Conservation (phyloP, 768 basidiomycete species). For the Porphyrellus cyaneotinctus region DNA sequence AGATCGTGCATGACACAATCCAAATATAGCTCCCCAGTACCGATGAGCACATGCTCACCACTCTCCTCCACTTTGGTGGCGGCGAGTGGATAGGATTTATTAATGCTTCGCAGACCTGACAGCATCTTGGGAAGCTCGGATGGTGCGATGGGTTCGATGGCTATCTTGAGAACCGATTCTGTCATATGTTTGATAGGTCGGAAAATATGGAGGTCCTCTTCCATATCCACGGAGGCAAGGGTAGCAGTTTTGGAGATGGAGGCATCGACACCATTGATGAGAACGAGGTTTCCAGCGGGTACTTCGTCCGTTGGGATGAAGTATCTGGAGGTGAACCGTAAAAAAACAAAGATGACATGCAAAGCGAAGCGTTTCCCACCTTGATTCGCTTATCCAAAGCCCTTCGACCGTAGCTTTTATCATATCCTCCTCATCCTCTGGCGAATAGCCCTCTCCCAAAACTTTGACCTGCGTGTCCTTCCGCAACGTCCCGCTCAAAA, state of each 20-base stretch:
- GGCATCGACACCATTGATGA: slow-evolving; percentile 89
- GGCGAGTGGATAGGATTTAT: slow-evolving; percentile 94
- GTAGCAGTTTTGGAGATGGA: slow-evolving; percentile 97
- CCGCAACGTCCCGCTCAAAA: slow-evolving; percentile 85
- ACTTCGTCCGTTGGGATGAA: slow-evolving; percentile 86
- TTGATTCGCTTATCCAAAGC: slow-evolving; percentile 86
- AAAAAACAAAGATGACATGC: not conserved
- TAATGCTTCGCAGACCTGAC: slow-evolving; percentile 91
- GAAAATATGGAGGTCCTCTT: slow-evolving; percentile 93
- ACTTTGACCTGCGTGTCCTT: slow-evolving; percentile 88
- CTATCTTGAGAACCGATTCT: slow-evolving; percentile 93
- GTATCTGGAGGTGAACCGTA: slow-evolving; percentile 52
- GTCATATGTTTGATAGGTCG: slow-evolving; percentile 95
- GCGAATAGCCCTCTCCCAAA: slow-evolving; percentile 95
- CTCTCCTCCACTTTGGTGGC: slow-evolving; percentile 97
- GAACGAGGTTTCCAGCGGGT: slow-evolving; percentile 87
- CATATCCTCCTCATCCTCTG: slow-evolving; percentile 99
- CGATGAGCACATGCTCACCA: slow-evolving; percentile 95
- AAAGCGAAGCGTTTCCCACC: slow-evolving; percentile 43
- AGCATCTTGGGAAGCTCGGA: slow-evolving; percentile 99
- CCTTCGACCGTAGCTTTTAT: slow-evolving; percentile 77
- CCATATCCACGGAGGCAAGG: slow-evolving; percentile 62
- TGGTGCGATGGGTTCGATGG: slow-evolving; percentile 96
- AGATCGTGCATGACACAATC: slow-evolving; percentile 98
- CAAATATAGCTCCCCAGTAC: slow-evolving; percentile 94